phyloP scores from a whole-genome alignment of 768 basidiomycete genomes.

The Lyophyllum shimeji region DNA sequence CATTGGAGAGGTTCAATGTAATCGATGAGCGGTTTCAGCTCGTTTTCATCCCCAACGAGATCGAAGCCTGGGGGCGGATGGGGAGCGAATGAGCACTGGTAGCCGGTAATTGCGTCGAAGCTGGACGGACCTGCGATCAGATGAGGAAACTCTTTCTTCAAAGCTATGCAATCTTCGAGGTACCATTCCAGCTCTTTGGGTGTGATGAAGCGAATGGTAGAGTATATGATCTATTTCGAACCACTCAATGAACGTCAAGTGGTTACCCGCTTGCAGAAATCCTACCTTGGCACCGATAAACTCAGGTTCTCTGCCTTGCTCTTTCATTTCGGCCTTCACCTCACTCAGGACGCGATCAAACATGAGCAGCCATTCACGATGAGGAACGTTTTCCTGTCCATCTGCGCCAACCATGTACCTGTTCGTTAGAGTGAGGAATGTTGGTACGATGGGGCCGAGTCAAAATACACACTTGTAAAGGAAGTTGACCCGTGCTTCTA shows the following conservation, averaged over 20 bases:
- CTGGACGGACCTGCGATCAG: conserved; percentile 60
- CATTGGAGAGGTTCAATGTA: conserved; percentile 60
- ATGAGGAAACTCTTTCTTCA: conserved; percentile 76
- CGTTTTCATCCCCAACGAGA: conserved; percentile 76
- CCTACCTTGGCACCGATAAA: conserved; percentile 67
- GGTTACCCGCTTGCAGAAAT: background rate
- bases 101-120: background rate
- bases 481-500: conserved; percentile 71
- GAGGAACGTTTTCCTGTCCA: conserved; percentile 56
- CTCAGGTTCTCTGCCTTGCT: conserved; percentile 53
- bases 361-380: conserved; percentile 56
- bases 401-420: conserved; percentile 60
- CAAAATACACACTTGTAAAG: conserved; percentile 42
- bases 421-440: conserved; percentile 1
- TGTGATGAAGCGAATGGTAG: conserved; percentile 55
- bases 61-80: conserved; percentile 63
- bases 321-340: conserved; percentile 50
- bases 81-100: background rate
- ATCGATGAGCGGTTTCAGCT: conserved; percentile 54
- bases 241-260: background rate
- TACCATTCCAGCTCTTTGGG: conserved; percentile 61
- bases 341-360: conserved; percentile 53
- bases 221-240: conserved; percentile 62
- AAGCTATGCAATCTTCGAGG: conserved; percentile 69
- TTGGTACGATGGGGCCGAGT: background rate